Evolutionary conservation across 495 filamentous ascomycete genomes (phyloP).

Genomic region (Xanthoparmelia taractica): DNA sequence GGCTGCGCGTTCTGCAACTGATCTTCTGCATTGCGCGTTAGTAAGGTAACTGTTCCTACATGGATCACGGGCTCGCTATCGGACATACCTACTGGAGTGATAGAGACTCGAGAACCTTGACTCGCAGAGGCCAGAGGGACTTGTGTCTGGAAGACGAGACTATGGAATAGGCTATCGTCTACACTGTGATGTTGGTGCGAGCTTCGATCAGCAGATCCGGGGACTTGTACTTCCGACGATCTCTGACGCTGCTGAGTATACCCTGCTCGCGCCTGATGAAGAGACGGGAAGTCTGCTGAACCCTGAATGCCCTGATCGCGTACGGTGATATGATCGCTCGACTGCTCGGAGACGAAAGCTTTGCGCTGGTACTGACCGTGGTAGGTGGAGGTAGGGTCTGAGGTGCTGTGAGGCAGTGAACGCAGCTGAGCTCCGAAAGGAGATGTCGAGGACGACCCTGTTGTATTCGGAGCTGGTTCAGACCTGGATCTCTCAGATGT

Average conservation of each 20-base stretch:
- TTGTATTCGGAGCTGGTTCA: slow-evolving; percentile 2
- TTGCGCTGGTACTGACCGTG: background rate
- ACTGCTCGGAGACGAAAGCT: background rate
- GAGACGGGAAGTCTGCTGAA: background rate
- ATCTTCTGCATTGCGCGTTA: background rate
- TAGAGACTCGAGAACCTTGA: slow-evolving; percentile 4
- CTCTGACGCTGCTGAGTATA: background rate
- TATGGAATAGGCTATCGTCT: background rate
- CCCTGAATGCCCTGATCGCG: background rate
- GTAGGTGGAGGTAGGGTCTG: background rate
- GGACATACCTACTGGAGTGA: slow-evolving; percentile 6
- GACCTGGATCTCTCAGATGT: background rate
- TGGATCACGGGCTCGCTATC: background rate
- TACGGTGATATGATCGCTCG: background rate
- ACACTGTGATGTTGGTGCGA: background rate
- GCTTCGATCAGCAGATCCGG: background rate
- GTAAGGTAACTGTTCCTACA: background rate
- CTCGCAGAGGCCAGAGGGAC: slow-evolving; percentile 3
- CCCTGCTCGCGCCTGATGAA: background rate
- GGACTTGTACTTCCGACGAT: slow-evolving; percentile 6
- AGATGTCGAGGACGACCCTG: background rate
- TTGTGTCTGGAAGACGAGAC: slow-evolving; percentile 15
- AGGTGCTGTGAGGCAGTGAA: slow-evolving; percentile 9
- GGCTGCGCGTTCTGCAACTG: background rate
- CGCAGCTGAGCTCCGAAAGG: background rate